Evolutionary conservation across 75 land plant species (phyloP), one percentile per base, ranked within the genome.

Genomic region (Sequoiadendron giganteum): DNA sequence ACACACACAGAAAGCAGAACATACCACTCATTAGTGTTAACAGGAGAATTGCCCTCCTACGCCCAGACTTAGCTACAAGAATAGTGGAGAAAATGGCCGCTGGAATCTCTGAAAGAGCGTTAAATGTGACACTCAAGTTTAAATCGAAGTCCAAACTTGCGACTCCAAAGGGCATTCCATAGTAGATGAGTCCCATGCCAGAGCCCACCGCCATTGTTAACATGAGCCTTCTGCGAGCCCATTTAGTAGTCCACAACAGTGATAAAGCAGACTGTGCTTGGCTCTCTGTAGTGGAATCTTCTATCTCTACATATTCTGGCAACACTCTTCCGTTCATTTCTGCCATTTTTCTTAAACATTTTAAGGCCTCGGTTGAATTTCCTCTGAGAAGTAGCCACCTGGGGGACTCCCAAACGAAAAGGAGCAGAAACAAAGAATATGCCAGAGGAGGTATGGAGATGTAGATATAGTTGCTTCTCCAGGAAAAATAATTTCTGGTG

Each of bases 311-410:
- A 58, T 32, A 18, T 49, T n/a, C 42, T n/a, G 47, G 79, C 28
- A 65, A 45, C 0, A 2, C 38, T 87, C 14, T 83, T 40, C 3
- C 86, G 68, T 19, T 93, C 95, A 10, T 4, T 6, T 58, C 65
- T 58, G 92, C 90, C 2, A 92, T 86, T 39, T 5, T 87, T 56
- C 47, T 88, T 1, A 94, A 89, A 2, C 81, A 87, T 49, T 88
- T n/a, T 5, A 92, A 30, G 0, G 94, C 94, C 39, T 92, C 90
- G 7, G 85, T 83, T 3, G 79, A 45, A 0, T 85, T 65, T 9
- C 94, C 95, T 4, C 84, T 86, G 3, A 95, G 86, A 34, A 93
- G 88, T 65, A 91, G 90, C 95, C 95, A 94, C n/a, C 95, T 73
- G 0, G 96, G 96, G 5, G 96, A 95, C 81, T 95, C 96, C 11